Percentiles rank a stretch among this genome's conserved stretches.
Conservation (phyloP, 2,329 filamentous ascomycete species). For the Calonectria pauciramosa region DNA sequence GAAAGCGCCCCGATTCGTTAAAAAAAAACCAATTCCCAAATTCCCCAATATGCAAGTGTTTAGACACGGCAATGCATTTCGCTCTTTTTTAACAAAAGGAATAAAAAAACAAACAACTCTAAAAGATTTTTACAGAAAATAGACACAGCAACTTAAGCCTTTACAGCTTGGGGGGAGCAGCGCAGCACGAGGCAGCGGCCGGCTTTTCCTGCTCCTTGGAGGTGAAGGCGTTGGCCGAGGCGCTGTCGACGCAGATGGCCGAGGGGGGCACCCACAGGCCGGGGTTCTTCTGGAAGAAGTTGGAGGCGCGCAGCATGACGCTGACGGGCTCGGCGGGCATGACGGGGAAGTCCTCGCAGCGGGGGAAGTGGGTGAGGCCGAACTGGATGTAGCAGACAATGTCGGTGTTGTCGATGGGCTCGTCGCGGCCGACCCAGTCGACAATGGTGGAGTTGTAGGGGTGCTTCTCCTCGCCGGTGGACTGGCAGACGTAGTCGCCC, state of each 20-base stretch:
- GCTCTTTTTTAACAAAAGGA: conserved; percentile 1
- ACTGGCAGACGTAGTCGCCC: conserved; percentile 89
- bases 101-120: neutral
- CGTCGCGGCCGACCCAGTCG: conserved; percentile 82
- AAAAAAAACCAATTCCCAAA: neutral
- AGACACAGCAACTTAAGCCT: neutral
- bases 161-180: conserved; percentile 27
- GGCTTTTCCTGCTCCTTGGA: conserved; percentile 32
- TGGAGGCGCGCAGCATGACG: conserved; percentile 81
- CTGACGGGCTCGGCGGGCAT: conserved; percentile 93
- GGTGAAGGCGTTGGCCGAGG: conserved; percentile 38
- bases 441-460: conserved; percentile 77
- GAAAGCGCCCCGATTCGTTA: neutral
- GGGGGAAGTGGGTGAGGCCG: conserved; percentile 89
- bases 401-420: conserved; percentile 83
- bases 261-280: conserved; percentile 82
- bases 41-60: conserved; percentile 6
- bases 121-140: neutral
- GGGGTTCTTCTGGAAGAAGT: conserved; percentile 88
- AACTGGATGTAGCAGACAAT: conserved; percentile 96
- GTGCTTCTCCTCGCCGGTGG: conserved; percentile 75
- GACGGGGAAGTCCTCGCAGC: conserved; percentile 91
- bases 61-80: conserved; percentile 14
- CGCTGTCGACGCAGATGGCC: conserved; percentile 41
- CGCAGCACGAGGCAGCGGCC: conserved; percentile 38